These are phyloP conservation scores for Carex parvula DNA, from an alignment of 176 grass and related monocot species.

Conservation along the genomic window DNA sequence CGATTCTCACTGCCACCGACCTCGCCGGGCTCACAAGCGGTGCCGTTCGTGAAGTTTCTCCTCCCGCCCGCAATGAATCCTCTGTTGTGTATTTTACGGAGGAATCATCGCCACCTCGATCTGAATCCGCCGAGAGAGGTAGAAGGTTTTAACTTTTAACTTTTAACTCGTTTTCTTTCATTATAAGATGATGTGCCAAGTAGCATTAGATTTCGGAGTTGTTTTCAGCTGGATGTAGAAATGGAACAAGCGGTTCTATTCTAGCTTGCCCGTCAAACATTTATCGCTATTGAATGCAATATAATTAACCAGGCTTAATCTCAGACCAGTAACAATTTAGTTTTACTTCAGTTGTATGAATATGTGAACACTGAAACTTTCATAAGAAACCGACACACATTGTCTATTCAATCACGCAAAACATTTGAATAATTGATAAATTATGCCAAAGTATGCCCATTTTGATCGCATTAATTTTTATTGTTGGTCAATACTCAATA, in stretches of 20 bases:
- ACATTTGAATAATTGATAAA: neutral
- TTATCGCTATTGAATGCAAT: neutral
- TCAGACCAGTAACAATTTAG: neutral
- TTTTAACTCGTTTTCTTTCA: neutral
- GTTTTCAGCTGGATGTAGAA: neutral
- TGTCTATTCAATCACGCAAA: neutral
- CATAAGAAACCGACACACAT: neutral
- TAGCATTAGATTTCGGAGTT: neutral
- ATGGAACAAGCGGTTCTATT: neutral
- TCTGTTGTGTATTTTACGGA: slow-evolving; percentile 61
- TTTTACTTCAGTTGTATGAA: neutral
- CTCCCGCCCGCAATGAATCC: neutral
- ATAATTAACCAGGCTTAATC: neutral
- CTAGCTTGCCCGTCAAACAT: neutral
- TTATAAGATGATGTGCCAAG: neutral
- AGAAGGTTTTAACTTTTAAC: slow-evolving; percentile 4
- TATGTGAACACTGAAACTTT: neutral
- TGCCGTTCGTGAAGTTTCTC: slow-evolving; percentile 32
- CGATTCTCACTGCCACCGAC: slow-evolving; percentile 59
- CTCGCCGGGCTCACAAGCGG: slow-evolving; percentile 73
- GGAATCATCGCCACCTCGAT: neutral
- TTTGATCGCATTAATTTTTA: neutral
- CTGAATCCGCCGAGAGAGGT: slow-evolving; percentile 17
- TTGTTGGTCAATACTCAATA: neutral
- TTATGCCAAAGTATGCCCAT: neutral